Evolutionary conservation across 805 yeast genomes (phyloP), one percentile per base, ranked within the genome.

Genomic region (Cyberlindnera meyerae): DNA sequence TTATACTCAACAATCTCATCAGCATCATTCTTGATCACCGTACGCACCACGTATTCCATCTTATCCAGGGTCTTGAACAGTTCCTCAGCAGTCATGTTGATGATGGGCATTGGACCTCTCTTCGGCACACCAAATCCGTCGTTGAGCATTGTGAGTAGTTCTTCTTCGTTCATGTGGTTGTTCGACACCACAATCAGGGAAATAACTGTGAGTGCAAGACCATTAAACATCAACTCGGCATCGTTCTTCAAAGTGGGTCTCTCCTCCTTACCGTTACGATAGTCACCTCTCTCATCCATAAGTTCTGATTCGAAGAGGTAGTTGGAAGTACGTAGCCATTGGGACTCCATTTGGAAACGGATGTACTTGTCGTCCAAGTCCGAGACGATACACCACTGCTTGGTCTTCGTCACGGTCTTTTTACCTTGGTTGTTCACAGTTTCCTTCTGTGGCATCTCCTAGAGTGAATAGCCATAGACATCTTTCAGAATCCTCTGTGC

Each of bases 131-230:
- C 58, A 25, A 65, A 63, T 14, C 71, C 68, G 15, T 50, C 54
- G 39, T 55, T 47, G 47, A 73, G 56, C 1, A 66, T 63, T 38
- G 61, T 43, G 25, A 71, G 27, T 34, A 73, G 57, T 41, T 62
- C 68, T 8, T 54, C 65, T 35, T 72, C 75, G 29, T 63, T 68
- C 31, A 58, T 44, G 34, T 51, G 56, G 28, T 58, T 58, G 6
- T 44, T 41, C 8, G 47, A 43, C 1, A 58, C 45, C 4, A 54
- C 44, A 5, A 58, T 39, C 6, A 54, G 26, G 15, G 50, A 43
- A 1, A 55, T 17, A 8, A 55, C 34, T 1, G 53, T 39, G 12
- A 55, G 21, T 1, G 47, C 39, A 0, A 58, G 24, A 0, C 59
- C 61, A 20, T 45, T 47, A 2, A 44, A 20, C 13, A 44, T 30